Evolutionary conservation across 345 rosid species (phyloP), one percentile per base, ranked within the genome.

Genomic region (Passiflora organensis): DNA sequence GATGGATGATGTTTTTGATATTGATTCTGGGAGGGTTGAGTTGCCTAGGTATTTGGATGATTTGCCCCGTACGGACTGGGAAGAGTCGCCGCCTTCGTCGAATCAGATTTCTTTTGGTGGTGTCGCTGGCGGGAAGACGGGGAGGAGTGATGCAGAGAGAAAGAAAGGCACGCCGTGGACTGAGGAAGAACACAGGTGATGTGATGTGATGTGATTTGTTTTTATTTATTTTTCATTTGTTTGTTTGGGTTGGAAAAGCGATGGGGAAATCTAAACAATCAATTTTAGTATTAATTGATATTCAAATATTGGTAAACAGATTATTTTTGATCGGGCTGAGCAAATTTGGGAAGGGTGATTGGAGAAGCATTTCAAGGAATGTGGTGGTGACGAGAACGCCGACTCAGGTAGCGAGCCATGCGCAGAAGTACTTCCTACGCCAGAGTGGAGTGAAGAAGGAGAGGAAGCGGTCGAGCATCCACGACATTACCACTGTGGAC

Each of bases 331-430:
- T 77, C 1, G 96, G 96, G 10, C 65, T 89, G 25, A 51, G 52
- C n/a, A 71, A 62, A 58, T 83, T 63, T 22, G 96, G 96, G 0
- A 86, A 82, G 51, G 96, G 95, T 15, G 96, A 89, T 58, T 89
- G 95, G 95, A 84, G 95, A 61, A 89, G 91, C 69, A 89, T 89
- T 39, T 80, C 95, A 0, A 82, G 96, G 72, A 84, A 86, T 57
- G 80, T 82, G 54, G 96, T 89, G 59, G 81, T 74, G 46, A 79
- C 95, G 1, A 82, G 95, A 58, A 89, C 95, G 5, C 95, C 96
- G 10, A 89, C 94, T 0, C 94, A 88, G 70, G 96, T 89, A 0
- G 94, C 96, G 0, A 89, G 95, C 63, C 96, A 89, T 53, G 97
- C 97, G n/a, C 97, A 89, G 66, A 89, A 89, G 69, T 86, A 78